A percentile compares a stretch with the other conserved stretches of the same genome.
Conservation (phyloP, 768 basidiomycete species). For the Nidula microcarpa region DNA sequence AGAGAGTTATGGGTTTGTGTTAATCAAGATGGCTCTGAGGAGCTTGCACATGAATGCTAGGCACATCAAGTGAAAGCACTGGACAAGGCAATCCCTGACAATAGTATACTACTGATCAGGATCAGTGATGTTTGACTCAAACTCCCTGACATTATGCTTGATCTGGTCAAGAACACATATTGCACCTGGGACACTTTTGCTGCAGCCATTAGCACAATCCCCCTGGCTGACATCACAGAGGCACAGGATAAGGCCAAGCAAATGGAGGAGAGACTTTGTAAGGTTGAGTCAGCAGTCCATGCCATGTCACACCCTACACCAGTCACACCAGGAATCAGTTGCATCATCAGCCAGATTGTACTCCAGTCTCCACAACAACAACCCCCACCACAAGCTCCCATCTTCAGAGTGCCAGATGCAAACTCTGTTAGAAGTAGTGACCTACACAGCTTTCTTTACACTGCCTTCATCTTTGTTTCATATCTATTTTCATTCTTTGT, state of each 20-base stretch:
- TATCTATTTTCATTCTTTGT: too few relatives aligned
- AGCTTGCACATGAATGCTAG: conserved; percentile 15
- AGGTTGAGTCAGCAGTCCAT: too few relatives aligned
- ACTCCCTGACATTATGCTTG: conserved; percentile 4
- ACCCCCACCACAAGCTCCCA: too few relatives aligned
- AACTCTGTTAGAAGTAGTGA: too few relatives aligned
- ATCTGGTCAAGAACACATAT: conserved; percentile 1
- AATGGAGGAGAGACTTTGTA: too few relatives aligned
- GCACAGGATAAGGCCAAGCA: conserved; percentile 2
- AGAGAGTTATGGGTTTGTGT: conserved; percentile 10
- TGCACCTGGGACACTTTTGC: conserved; percentile 10
- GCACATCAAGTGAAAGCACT: conserved; percentile 14
- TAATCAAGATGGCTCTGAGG: conserved; percentile 12
- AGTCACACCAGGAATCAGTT: not conserved
- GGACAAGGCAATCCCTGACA: conserved; percentile 8
- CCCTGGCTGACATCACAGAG: conserved; percentile 5
- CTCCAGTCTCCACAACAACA: not conserved
- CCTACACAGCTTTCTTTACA: too few relatives aligned
- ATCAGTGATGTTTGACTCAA: conserved; percentile 4
- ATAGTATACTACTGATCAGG: conserved; percentile 8
- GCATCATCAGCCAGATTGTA: not conserved
- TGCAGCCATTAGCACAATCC: conserved; percentile 1
- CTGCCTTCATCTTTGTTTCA: too few relatives aligned
- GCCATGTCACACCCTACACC: not conserved
- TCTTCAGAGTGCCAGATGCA: too few relatives aligned